Base-by-base conservation (phyloP, 2,329 filamentous ascomycete genomes). In the Colletotrichum tanaceti region DNA sequence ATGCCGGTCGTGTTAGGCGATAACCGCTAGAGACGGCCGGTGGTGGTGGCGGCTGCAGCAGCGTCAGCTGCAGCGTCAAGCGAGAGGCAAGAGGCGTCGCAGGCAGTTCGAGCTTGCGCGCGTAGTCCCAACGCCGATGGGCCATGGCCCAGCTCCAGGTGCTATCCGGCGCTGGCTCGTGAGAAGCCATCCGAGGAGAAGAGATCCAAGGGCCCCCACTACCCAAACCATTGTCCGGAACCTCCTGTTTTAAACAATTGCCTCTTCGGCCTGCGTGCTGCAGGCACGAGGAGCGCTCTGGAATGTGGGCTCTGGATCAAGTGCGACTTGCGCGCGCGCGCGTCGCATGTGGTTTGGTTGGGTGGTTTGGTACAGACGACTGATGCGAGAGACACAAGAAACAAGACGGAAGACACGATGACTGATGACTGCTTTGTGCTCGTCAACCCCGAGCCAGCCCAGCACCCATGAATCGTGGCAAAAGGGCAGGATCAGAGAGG, bases 21-120 rank as follows among this genome's bases (percentile, higher is more conserved):
- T 32, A 61, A 50, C 41, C 61, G 61, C 65, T 65, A 68, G 24
- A 58, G 41, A 24, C 5, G 65, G 22, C 61, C 61, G 61, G 65
- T 38, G 65, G 65, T 38, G 65, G 66, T 66, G 66, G 66, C 66
- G 66, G 66, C 63, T 66, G 66, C 66, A 69, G 66, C 62, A 69
- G 66, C 62, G 66, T 57, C 24, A 65, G 66, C 66, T 66, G 66
- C 62, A 69, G 66, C 62, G 66, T 57, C 24, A 65, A 41, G 54
- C 54, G 54, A 54, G 65, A 65, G 61, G 61, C 61, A 52, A 54
- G 53, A 47, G 53, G 49, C 53, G 50, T 46, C 39, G n/a, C 39
- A 20, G 44, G 60, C 49, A 47, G 41, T 38, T 43, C 58, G 41
- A 59, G 58, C 28, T 65, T 47, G 63, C 58, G 41, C 50, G 18